phyloP scores from a whole-genome alignment of 106 monocot genomes.

The Phalaenopsis equestris region DNA sequence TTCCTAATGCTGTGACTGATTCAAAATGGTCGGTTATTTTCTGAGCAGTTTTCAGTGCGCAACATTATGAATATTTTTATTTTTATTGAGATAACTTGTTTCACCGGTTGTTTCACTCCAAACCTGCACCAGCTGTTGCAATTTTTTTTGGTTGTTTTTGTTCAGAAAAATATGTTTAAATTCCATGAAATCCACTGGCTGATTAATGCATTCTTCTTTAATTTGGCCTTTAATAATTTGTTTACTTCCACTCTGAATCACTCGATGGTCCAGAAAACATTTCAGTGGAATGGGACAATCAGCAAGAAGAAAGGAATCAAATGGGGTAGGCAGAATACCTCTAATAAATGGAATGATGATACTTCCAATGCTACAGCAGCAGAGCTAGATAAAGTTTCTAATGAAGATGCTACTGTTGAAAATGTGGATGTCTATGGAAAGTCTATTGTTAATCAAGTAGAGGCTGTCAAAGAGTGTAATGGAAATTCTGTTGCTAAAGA shows the following conservation, averaged over 20 bases:
- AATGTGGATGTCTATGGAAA: neutral
- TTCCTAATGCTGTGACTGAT: no score
- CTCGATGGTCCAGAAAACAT: constrained; percentile 27
- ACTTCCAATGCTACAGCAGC: constrained; percentile 13
- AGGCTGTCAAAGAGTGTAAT: neutral
- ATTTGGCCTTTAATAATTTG: neutral
- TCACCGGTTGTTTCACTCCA: no score
- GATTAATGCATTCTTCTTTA: neutral
- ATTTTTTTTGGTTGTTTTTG: neutral
- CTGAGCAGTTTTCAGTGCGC: neutral
- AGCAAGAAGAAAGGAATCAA: constrained; percentile 91
- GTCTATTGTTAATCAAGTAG: neutral
- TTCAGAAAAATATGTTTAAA: neutral
- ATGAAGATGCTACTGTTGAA: constrained; percentile 1
- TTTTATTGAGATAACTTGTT: no score
- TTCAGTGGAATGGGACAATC: constrained; percentile 83
- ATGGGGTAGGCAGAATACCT: constrained; percentile 60
- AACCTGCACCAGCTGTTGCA: no score
- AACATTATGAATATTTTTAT: neutral
- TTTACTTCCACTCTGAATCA: neutral
- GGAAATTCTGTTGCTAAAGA: constrained; percentile 10
- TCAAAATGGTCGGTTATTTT: no score
- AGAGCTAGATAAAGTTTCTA: constrained; percentile 6
- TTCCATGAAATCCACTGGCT: no score
- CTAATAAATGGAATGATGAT: constrained; percentile 14